Evolutionary conservation across 1,284 basidiomycete species (phyloP), one percentile per base, ranked within the genome.

Genomic region (Vanrija pseudolonga): DNA sequence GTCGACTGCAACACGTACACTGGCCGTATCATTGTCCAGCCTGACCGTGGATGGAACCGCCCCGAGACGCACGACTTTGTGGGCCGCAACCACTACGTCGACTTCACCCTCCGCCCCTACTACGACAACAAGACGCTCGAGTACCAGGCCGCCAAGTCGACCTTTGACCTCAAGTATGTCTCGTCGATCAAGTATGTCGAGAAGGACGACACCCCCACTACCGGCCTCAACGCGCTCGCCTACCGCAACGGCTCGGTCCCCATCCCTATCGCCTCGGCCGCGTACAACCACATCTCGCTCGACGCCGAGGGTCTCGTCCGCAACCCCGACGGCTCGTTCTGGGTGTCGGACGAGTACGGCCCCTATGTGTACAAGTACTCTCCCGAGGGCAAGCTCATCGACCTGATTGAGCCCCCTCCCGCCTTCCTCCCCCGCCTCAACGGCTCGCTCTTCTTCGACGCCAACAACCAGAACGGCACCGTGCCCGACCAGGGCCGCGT

Each of bases 261-360:
- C 15, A 39, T 56, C 28, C 61, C 64, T 17, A 55, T 63, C 53
- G 17, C 72, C 49, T 47, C 78, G 45, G 61, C 57, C 15, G 61
- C 66, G 11, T 76, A 82, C 59, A 73, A 79, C 38, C 83, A 80
- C 54, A 70, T 87, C 40, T 77, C 79, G 0, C 61, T 86, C 15
- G 86, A 88, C 62, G 73, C 79, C 1, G 85, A 88, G 64, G 85
- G 85, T 3, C 67, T 87, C 3, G 82, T 82, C 1, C 70, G 82
- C 3, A 82, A 83, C 60, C 63, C 71, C 0, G 85, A 87, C 65
- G 84, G 84, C 61, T 83, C 82, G 1, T 83, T 79, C 67, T 86
- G 82, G 82, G 75, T 82, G 22, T 83, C 82, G 54, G 85, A 87
- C 62, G 83, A 87, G 72, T 87, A 87, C 66, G 85, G 84, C 0